Base-by-base conservation (phyloP, 345 rosid genomes). In the Corchorus capsularis region DNA sequence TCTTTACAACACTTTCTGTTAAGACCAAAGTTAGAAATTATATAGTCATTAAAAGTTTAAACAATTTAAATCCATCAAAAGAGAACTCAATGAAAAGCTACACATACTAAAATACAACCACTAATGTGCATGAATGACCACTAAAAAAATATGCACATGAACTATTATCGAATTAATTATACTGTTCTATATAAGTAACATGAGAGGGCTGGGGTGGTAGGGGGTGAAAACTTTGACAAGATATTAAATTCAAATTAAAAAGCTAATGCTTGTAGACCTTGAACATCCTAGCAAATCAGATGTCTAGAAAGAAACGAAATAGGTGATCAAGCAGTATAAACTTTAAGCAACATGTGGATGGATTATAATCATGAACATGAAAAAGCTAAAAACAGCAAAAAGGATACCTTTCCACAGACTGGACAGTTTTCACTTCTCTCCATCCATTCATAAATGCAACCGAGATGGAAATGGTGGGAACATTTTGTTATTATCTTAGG, bases 391-490 rank as follows among this genome's bases (percentile, higher is more conserved):
- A 39, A 15, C 69, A 39, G 59, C 49, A 72, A 78, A 61, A 59
- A 46, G 75, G 69, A 75, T 86, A 96, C 99, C 99, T 91, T 92
- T 81, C 99, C 97, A 78, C 99, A 96, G 77, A 96, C 96, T 27
- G 99, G 98, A 81, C 99, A 96, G 83, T 79, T 87, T 49, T 96
- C 98, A 85, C 98, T 96, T 91, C 98, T 93, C 87, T 96, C 99
- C 98, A 89, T 96, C 99, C 99, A 96, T 83, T 93, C 99, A 73
- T 93, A 96, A 82, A 96, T 96, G 89, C 99, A 96, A 84, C 98
- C 86, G 69, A 96, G 99, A 78, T 96, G 99, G 86, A 89, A 96
- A 90, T 93, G 97, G 84, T 96, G 99, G 77, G 82, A 92, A 54
- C 99, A 96, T 77, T 92, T 89, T 55, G 98, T 92, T 79, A 89